A percentile compares a stretch with the other conserved stretches of the same genome.
These are phyloP conservation scores for Firmiana major DNA, from an alignment of 345 rosid species.

Conservation along the genomic window DNA sequence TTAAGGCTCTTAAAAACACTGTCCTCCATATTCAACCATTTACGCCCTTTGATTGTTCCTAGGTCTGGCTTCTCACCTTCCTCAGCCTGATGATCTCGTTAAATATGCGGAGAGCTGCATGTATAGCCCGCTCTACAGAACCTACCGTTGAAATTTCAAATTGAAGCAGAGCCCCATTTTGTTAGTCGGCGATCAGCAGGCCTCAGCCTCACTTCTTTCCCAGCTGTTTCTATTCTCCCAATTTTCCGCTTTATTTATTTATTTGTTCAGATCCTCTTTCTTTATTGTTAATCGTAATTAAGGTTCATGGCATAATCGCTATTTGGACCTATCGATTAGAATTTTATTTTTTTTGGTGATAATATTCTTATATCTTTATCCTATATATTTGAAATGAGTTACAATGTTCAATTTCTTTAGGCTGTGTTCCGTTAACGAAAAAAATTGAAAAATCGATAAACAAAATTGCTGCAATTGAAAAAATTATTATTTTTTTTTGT, in stretches of 20 bases:
- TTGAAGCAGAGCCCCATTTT: background rate
- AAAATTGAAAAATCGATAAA: too few relatives aligned
- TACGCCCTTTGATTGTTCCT: background rate
- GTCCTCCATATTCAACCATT: background rate
- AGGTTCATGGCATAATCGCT: background rate
- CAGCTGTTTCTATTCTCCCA: background rate
- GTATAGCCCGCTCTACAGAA: conserved; percentile 86
- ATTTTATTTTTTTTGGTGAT: background rate
- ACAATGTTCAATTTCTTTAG: too few relatives aligned
- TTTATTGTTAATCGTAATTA: background rate
- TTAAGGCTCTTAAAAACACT: background rate
- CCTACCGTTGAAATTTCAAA: conserved; percentile 75
- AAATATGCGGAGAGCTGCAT: conserved; percentile 91
- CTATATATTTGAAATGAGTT: too few relatives aligned
- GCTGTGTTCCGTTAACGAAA: too few relatives aligned
- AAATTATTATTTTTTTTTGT: too few relatives aligned
- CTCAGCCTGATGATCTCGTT: conserved; percentile 79
- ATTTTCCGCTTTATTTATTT: too few relatives aligned
- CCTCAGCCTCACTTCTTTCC: background rate
- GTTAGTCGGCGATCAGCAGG: background rate
- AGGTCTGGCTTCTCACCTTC: conserved; percentile 91
- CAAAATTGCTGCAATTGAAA: too few relatives aligned
- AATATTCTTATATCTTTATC: too few relatives aligned
- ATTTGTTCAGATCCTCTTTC: too few relatives aligned
- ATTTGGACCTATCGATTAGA: background rate